Evolutionary conservation across 345 rosid genomes (phyloP), one percentile per base, ranked within the genome.

Genomic region (Eucalyptus erythrocorys): DNA sequence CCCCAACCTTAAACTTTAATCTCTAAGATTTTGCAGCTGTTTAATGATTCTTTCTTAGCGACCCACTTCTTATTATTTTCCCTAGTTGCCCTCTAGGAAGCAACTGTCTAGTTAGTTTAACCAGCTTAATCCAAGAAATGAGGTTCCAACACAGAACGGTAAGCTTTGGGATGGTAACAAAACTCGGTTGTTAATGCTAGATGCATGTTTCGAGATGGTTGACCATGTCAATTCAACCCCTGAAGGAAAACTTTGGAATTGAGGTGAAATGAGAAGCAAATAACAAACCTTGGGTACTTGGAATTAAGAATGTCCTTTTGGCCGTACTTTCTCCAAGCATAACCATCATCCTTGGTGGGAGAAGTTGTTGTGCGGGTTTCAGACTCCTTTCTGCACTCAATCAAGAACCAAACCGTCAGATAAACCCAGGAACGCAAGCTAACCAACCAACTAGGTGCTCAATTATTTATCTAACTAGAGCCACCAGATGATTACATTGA

Each of bases 321-420:
- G 24, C 99, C 99, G 88, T 97, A 97, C 87, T 97, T 97, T 89
- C 99, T 96, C 99, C 99, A 97, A 27, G 95, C 91, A 88, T 90
- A 91, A 87, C 90, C 91, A 48, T 97, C 99, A 13, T 93, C 96
- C 30, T 59, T 16, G 30, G 90, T 59, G 26, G 93, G 27, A 30
- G 87, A 49, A n/a, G 89, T 90, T 32, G 42, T 50, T 8, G 91
- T 92, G 93, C 93, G 87, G 45, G 95, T 88, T 59, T 92, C 86
- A 16, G 92, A 91, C 89, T 37, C 90, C 92, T 91, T 96, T 90
- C 99, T 97, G 97, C 87, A 55, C 87, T 22, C 59, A 88, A 51
- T 26, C 50, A 85, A 48, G 34, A 17, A 84, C n/a, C 27, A 89
- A 51, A 37, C 50, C 59, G 40, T 48, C 17, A 76, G 84, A 37